Evolutionary conservation across 31 red algal genomes (phyloP).

Genomic region (Endocladia muricata): DNA sequence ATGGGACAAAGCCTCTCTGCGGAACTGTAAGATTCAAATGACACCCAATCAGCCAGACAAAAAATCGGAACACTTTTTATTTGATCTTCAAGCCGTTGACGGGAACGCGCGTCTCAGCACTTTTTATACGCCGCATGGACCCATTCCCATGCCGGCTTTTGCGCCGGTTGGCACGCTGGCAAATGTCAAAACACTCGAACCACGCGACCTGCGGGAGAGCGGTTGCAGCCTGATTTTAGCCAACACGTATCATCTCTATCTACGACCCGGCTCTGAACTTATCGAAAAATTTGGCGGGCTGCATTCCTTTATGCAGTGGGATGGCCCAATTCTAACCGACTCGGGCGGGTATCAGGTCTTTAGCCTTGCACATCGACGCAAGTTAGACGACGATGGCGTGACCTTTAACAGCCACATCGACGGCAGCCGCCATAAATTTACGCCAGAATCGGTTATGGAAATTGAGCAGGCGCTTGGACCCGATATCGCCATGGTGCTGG

Average conservation of each 20-base stretch:
- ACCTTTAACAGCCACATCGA: slow-evolving; percentile 20
- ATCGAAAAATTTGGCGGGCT: slow-evolving; percentile 52
- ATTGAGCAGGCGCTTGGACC: slow-evolving; percentile 44
- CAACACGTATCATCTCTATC: slow-evolving; percentile 71
- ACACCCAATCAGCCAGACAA: no score
- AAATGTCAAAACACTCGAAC: neutral
- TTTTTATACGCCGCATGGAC: neutral
- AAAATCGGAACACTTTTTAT: neutral
- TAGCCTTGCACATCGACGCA: slow-evolving; percentile 23
- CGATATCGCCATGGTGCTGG: slow-evolving; percentile 73
- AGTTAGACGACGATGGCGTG: slow-evolving; percentile 24
- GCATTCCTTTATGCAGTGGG: slow-evolving; percentile 58
- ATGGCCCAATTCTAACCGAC: slow-evolving; percentile 61
- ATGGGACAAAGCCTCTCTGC: no score
- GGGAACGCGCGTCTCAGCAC: neutral
- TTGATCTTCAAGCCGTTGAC: neutral
- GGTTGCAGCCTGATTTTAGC: slow-evolving; percentile 37
- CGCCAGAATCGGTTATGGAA: slow-evolving; percentile 39
- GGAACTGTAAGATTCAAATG: no score
- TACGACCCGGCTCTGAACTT: slow-evolving; percentile 55
- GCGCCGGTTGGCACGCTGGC: neutral
- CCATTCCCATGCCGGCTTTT: neutral
- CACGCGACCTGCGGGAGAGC: neutral
- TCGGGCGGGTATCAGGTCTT: slow-evolving; percentile 81
- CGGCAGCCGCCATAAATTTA: slow-evolving; percentile 14